These are phyloP conservation scores for Allomyces javanicus DNA, from an alignment of 192 early-diverging fungal species.

Conservation along the genomic window DNA sequence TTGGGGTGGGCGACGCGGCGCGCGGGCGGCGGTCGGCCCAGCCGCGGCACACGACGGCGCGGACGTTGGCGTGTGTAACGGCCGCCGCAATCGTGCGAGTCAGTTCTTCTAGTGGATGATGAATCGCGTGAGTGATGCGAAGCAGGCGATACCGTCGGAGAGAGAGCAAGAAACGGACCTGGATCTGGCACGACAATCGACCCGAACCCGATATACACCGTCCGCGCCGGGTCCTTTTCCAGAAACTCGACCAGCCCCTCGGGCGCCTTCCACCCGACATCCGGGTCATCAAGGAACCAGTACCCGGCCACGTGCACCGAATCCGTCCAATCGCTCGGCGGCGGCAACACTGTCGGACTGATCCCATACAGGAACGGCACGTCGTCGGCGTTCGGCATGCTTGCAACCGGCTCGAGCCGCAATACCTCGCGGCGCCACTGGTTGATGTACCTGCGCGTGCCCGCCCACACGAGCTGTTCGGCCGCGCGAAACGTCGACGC, in stretches of 20 bases:
- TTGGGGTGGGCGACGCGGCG: slow-evolving; percentile 2
- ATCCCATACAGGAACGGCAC: slow-evolving; percentile 48
- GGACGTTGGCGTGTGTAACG: slow-evolving; percentile 34
- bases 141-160: no score
- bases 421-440: slow-evolving; percentile 26
- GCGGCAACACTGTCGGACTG: slow-evolving; percentile 34
- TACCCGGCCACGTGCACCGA: slow-evolving; percentile 51
- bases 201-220: slow-evolving; percentile 61
- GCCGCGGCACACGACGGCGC: slow-evolving; percentile 49
- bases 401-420: slow-evolving; percentile 20
- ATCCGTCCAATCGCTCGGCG: slow-evolving; percentile 41
- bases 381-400: slow-evolving; percentile 25
- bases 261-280: slow-evolving; percentile 34
- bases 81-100: slow-evolving; percentile 42
- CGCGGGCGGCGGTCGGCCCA: slow-evolving; percentile 33
- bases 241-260: slow-evolving; percentile 32
- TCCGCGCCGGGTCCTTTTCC: slow-evolving; percentile 15
- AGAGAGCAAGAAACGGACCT: slow-evolving; percentile 8
- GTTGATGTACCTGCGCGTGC: slow-evolving; percentile 32
- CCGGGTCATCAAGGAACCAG: slow-evolving; percentile 51
- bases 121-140: no score
- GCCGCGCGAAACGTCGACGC: slow-evolving; percentile 45
- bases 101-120: slow-evolving; percentile 5
- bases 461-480: slow-evolving; percentile 49
- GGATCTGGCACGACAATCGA: slow-evolving; percentile 56